Evolutionary conservation across 257 asterid genomes (phyloP).

Genomic region (Knoxia roxburghii): DNA sequence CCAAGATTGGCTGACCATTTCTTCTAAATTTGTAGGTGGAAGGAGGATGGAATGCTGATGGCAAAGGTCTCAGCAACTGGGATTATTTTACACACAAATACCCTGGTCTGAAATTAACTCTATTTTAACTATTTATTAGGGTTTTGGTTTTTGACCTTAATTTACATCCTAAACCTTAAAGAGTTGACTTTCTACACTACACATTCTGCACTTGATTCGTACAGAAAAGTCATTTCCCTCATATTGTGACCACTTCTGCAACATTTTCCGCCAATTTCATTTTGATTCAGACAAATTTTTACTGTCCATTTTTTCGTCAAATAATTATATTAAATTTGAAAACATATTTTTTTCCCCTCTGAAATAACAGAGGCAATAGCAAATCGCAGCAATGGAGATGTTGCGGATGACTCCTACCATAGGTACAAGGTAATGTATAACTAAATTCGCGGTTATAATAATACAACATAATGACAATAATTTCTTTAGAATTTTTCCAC

Average conservation of each 20-base stretch:
- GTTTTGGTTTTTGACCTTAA: too few relatives aligned
- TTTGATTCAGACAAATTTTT: too few relatives aligned
- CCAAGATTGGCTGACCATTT: background rate
- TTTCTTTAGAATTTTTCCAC: too few relatives aligned
- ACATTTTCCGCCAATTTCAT: too few relatives aligned
- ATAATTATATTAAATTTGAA: too few relatives aligned
- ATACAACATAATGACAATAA: too few relatives aligned
- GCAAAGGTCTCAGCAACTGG: slow-evolving; percentile 34
- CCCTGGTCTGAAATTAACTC: slow-evolving; percentile 15
- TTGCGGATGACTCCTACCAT: slow-evolving; percentile 28
- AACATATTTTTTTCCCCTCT: background rate
- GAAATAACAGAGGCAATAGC: slow-evolving; percentile 18
- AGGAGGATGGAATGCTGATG: slow-evolving; percentile 31
- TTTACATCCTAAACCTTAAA: too few relatives aligned
- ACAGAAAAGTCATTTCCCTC: background rate
- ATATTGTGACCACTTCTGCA: too few relatives aligned
- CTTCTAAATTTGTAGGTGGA: slow-evolving; percentile 19
- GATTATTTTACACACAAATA: slow-evolving; percentile 23
- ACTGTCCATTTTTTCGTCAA: too few relatives aligned
- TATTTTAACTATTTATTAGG: too few relatives aligned
- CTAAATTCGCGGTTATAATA: too few relatives aligned
- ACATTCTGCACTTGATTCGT: background rate
- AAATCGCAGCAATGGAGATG: slow-evolving; percentile 23
- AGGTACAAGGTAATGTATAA: slow-evolving; percentile 18
- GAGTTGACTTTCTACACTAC: background rate